Base-by-base conservation (phyloP, 1,284 basidiomycete genomes). In the Macrocybe sp. region DNA sequence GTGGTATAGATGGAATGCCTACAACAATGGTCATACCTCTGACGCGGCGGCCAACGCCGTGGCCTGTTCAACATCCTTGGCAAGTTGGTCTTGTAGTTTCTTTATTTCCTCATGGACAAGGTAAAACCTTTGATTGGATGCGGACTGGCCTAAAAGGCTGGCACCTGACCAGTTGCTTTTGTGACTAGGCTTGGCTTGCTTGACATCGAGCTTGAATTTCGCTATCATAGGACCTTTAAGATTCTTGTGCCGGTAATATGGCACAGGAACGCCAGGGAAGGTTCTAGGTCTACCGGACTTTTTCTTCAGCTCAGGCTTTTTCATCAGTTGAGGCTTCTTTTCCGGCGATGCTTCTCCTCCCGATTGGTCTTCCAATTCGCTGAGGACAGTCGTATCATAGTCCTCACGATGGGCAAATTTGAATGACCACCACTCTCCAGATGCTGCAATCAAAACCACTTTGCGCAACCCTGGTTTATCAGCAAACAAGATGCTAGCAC, bases 361-460 rank as follows among this genome's bases (percentile, higher is more conserved):
- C 4, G 22, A 4, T 22, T 4, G 22, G 2, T 4, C 22, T 22
- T 22, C 22, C 4, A 22, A 22, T 22, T 22, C 22, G 22, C 22
- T 4, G 22, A 22, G 22, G 22, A 22, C 22, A 22, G 22, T 31
- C 2, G 7, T 30, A 22, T 42, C 16, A 42, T 42, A 14, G 12
- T 42, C 41, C 12, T 42, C 16, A 12, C 41, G 12, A 7, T 7
- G 12, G 16, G 41, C 41, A 31, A 42, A 3, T 42, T 30, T 30
- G 30, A 42, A 42, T 9, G 7, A 30, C 41, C 41, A 42, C 41
- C 41, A 42, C 30, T 42, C 41, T 11, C 41, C 41, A 31, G 14
- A 31, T 14, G 41, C 41, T 14, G 41, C 41, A 12, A 42, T 42
- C 8, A 42, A 42, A 6, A 42, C 30, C 12, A 42, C 12, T 31